Conservation (phyloP, 148 eudicot genomes). For the Silene latifolia region DNA sequence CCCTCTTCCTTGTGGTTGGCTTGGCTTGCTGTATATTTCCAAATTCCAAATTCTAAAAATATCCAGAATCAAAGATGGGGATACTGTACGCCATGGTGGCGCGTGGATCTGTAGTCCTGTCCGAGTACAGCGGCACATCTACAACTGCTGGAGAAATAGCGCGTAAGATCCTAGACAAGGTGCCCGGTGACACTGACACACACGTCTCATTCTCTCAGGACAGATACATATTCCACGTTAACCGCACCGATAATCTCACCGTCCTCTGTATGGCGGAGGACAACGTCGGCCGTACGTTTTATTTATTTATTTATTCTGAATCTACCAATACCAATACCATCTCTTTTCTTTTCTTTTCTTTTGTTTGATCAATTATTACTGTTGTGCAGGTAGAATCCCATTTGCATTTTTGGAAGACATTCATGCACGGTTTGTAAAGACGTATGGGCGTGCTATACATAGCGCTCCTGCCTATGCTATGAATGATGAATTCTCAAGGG, state of each 20-base stretch:
- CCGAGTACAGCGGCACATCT: slow-evolving; percentile 61
- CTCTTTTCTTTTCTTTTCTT: no score
- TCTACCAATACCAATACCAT: no score
- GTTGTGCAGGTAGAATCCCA: slow-evolving; percentile 90
- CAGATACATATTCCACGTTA: slow-evolving; percentile 79
- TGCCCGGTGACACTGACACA: slow-evolving; percentile 53
- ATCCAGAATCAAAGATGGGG: slow-evolving; percentile 38
- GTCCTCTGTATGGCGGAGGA: slow-evolving; percentile 98
- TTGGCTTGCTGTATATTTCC: no score
- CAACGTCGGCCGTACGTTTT: slow-evolving; percentile 57
- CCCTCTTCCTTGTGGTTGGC: no score
- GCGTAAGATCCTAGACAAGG: slow-evolving; percentile 68
- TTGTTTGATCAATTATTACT: no score
- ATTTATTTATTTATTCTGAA: no score
- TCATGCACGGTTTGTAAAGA: slow-evolving; percentile 87
- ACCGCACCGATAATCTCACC: slow-evolving; percentile 81
- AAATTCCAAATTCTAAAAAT: not conserved
- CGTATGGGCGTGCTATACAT: slow-evolving; percentile 77
- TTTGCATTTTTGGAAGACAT: slow-evolving; percentile 95
- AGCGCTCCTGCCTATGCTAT: slow-evolving; percentile 86
- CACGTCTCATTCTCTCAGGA: slow-evolving; percentile 89
- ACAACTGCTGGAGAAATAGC: slow-evolving; percentile 77
- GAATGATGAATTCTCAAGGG: slow-evolving; percentile 98
- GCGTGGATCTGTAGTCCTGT: slow-evolving; percentile 78
- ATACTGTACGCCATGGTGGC: slow-evolving; percentile 81